Evolutionary conservation across 495 filamentous ascomycete genomes (phyloP).

Genomic region (Cetradonia linearis): DNA sequence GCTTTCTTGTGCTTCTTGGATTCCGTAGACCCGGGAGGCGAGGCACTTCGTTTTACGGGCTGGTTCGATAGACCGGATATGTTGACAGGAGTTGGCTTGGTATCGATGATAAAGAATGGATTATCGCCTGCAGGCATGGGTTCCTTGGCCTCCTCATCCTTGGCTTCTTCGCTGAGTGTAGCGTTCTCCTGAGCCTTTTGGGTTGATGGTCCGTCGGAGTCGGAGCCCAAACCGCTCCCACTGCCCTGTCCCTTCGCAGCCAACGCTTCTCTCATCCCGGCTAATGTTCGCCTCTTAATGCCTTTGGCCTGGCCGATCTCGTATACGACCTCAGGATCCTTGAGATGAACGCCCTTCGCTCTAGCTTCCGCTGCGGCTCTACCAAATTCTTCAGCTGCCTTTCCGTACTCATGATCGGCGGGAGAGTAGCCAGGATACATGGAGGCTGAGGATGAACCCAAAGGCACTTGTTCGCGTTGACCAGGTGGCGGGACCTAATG

Average conservation of each 20-base stretch:
- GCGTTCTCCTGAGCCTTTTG: neutral
- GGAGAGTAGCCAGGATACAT: conserved; percentile 30
- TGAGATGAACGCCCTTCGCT: conserved; percentile 20
- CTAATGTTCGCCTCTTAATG: conserved; percentile 15
- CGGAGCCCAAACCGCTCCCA: conserved; percentile 18
- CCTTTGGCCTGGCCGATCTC: conserved; percentile 25
- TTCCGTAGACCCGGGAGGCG: conserved; percentile 15
- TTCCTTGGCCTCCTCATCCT: conserved; percentile 1
- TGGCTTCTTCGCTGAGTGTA: neutral
- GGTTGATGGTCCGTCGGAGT: conserved; percentile 3
- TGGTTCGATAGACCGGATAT: conserved; percentile 14
- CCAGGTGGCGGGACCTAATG: conserved; percentile 20
- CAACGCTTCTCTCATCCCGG: conserved; percentile 5
- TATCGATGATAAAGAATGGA: conserved; percentile 25
- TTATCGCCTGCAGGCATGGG: conserved; percentile 10
- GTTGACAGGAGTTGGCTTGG: conserved; percentile 24
- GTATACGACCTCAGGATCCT: conserved; percentile 22
- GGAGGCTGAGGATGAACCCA: conserved; percentile 27
- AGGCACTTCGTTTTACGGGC: conserved; percentile 16
- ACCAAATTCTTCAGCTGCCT: conserved; percentile 26
- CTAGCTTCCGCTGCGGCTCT: conserved; percentile 21
- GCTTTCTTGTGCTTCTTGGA: conserved; percentile 24
- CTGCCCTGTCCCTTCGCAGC: conserved; percentile 9
- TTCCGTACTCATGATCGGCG: conserved; percentile 24
- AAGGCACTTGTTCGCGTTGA: conserved; percentile 25